Percentiles rank a stretch among this genome's conserved stretches.
Conservation (phyloP, 2,329 filamentous ascomycete genomes). For the Neoascochyta sp. region DNA sequence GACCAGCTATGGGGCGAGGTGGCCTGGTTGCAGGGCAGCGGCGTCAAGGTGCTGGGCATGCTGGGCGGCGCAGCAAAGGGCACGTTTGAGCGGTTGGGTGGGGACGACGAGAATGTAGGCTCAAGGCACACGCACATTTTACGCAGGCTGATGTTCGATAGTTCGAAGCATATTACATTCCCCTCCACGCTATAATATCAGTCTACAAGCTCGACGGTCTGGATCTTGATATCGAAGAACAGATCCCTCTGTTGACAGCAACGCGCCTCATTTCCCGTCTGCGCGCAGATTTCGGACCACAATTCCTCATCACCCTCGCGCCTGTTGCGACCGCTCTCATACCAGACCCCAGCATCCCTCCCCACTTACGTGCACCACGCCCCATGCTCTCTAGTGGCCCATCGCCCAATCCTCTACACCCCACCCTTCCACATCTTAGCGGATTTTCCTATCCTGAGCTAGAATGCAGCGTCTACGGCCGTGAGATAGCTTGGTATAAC, state of each 20-base stretch:
- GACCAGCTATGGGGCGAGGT: slow-evolving; percentile 76
- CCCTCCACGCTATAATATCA: slow-evolving; percentile 63
- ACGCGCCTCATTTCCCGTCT: slow-evolving; percentile 50
- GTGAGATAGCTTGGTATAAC: slow-evolving; percentile 78
- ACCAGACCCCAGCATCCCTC: slow-evolving; percentile 36
- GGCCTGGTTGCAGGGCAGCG: slow-evolving; percentile 64
- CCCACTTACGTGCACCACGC: slow-evolving; percentile 27
- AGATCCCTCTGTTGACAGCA: slow-evolving; percentile 63
- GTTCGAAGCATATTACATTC: slow-evolving; percentile 72
- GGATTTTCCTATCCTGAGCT: slow-evolving; percentile 78
- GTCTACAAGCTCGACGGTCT: slow-evolving; percentile 46
- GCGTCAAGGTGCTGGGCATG: slow-evolving; percentile 81
- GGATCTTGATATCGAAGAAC: slow-evolving; percentile 59
- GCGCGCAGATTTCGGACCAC: slow-evolving; percentile 60
- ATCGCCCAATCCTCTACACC: slow-evolving; percentile 33
- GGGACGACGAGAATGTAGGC: slow-evolving; percentile 31
- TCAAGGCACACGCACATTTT: neutral
- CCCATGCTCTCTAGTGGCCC: slow-evolving; percentile 28
- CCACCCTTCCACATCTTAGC: slow-evolving; percentile 59
- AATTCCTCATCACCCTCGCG: slow-evolving; percentile 75
- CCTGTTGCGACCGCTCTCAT: slow-evolving; percentile 76
- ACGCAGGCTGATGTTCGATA: slow-evolving; percentile 19
- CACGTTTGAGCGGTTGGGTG: slow-evolving; percentile 55
- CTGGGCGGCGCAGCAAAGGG: slow-evolving; percentile 80
- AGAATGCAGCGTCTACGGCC: slow-evolving; percentile 47